Percentiles rank a stretch among this genome's conserved stretches.
Evolutionary conservation across 2,329 filamentous ascomycete species (phyloP).

Genomic region (Diaporthe aspalathi): DNA sequence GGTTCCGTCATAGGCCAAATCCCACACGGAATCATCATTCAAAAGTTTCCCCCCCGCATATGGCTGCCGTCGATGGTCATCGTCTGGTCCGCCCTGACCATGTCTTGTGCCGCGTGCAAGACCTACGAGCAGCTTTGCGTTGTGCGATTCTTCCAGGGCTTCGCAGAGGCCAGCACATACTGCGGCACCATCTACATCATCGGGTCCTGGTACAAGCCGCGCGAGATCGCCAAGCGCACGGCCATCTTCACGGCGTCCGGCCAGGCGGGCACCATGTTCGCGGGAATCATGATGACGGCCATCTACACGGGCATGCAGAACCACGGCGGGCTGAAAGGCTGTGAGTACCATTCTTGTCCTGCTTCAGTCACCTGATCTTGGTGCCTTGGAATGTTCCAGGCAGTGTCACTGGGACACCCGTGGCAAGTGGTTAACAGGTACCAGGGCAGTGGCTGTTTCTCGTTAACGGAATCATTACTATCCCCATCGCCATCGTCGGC

Average conservation of each 20-base stretch:
- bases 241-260: slow-evolving; percentile 65
- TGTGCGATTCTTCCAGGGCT: slow-evolving; percentile 57
- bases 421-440: no score
- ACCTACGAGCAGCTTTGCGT: slow-evolving; percentile 48
- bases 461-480: slow-evolving; percentile 60
- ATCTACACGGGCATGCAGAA: slow-evolving; percentile 53
- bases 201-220: slow-evolving; percentile 65
- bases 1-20: slow-evolving; percentile 55
- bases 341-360: no score
- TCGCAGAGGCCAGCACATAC: slow-evolving; percentile 61
- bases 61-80: slow-evolving; percentile 60
- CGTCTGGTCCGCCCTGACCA: slow-evolving; percentile 60
- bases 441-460: slow-evolving; percentile 55
- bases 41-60: slow-evolving; percentile 59
- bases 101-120: slow-evolving; percentile 45
- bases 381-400: no score
- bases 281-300: slow-evolving; percentile 65
- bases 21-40: slow-evolving; percentile 57
- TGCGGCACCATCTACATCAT: slow-evolving; percentile 62
- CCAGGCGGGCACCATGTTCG: slow-evolving; percentile 64
- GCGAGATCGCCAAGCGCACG: slow-evolving; percentile 63
- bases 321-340: slow-evolving; percentile 54
- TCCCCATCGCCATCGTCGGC: slow-evolving; percentile 60
- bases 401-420: no score
- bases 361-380: no score